Percentiles rank a stretch among this genome's conserved stretches.
phyloP scores from a whole-genome alignment of 1,284 basidiomycete genomes.

The Trichosporon asahii region DNA sequence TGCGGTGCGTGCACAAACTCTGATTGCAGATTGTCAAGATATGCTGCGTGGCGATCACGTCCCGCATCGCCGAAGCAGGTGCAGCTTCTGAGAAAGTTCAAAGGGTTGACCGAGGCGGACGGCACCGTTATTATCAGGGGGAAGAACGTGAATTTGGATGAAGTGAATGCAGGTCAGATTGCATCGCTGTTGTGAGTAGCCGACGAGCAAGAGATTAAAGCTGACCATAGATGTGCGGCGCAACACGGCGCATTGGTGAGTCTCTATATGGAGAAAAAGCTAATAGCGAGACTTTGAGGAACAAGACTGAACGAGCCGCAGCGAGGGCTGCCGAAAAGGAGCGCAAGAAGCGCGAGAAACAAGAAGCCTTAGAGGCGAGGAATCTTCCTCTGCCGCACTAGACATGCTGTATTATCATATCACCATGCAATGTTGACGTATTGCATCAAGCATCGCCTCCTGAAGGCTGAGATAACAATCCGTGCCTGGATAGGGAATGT shows the following conservation, averaged over 20 bases:
- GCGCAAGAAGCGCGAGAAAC: neutral
- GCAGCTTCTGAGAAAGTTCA: conserved; percentile 61
- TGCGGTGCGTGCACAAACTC: neutral
- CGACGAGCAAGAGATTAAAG: too few relatives aligned
- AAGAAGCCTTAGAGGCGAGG: neutral
- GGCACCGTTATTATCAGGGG: conserved; percentile 26
- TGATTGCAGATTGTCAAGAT: conserved; percentile 59
- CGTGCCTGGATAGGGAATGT: neutral
- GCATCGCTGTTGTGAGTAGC: conserved; percentile 30
- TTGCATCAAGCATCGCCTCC: too few relatives aligned
- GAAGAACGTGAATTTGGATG: conserved; percentile 16
- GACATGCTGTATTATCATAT: neutral
- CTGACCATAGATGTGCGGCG: conserved; percentile 24
- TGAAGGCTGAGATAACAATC: too few relatives aligned
- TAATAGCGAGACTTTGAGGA: neutral
- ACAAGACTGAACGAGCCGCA: neutral
- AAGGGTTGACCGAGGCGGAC: conserved; percentile 23
- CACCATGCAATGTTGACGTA: too few relatives aligned
- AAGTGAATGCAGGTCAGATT: conserved; percentile 23
- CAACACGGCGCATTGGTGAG: conserved; percentile 38
- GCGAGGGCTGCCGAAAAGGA: neutral
- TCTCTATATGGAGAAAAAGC: neutral
- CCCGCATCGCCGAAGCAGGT: conserved; percentile 68
- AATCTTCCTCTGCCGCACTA: conserved; percentile 14
- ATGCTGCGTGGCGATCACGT: conserved; percentile 68